Evolutionary conservation across 768 basidiomycete genomes (phyloP), one percentile per base, ranked within the genome.

Genomic region (Termitomyces eurrhizus): DNA sequence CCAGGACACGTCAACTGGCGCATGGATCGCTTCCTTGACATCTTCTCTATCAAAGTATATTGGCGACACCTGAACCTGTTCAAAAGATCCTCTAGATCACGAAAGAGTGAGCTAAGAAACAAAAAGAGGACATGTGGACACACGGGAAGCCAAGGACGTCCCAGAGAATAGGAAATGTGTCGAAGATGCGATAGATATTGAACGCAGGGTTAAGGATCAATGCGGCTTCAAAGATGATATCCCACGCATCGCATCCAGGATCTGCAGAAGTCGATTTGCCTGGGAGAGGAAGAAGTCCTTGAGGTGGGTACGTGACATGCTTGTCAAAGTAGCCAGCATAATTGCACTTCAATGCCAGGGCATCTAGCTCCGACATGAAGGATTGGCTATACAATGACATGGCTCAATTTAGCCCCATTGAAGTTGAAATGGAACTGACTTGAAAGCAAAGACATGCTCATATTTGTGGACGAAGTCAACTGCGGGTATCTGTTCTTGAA

Each of bases 131-230:
- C n/a, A 6, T 4, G 4, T 8, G 36, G 6, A 69, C 83, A 37
- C 65, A 88, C 84, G 89, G 89, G 80, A 88, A 90, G n/a, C 89
- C 89, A 35, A 91, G 85, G 6, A 90, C 88, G 62, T 91, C 89
- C 89, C 88, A 91, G 13, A 87, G 74, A 45, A 88, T 77, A 0
- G 89, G 90, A 71, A 76, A 89, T 64, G 83, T 88, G 66, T 90
- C 89, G 71, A 89, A 88, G 57, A 92, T 88, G 24, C 87, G 82
- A 68, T 92, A 92, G 7, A 90, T 78, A 64, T 92, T 79, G 75
- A 92, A 92, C 0, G 86, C 89, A 0, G 90, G 90, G 65, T 92
- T 91, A 64, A 88, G 72, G 3, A 72, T 56, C 24, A 89, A 63
- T 0, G 90, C 83, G 0, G 81, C 86, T 21, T 85, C 71, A 67